phyloP scores from a whole-genome alignment of 805 yeast species.

The Wickerhamomyces pijperi region DNA sequence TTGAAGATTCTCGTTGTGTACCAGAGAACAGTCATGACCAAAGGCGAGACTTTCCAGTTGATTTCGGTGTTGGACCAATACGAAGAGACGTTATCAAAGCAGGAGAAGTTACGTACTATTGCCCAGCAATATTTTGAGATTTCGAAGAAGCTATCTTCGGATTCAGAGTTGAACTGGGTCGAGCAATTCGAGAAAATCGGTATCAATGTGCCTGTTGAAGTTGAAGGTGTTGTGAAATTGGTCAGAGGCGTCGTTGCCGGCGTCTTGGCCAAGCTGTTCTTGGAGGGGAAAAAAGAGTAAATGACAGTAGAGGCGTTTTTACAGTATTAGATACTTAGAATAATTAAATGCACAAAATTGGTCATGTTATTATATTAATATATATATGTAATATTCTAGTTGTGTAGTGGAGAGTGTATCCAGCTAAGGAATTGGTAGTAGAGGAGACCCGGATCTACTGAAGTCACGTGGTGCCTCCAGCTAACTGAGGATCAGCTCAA shows the following conservation, averaged over 20 bases:
- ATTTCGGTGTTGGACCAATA: neutral
- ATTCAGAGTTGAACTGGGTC: neutral
- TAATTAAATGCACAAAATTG: no score
- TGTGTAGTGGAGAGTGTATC: no score
- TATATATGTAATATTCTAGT: no score
- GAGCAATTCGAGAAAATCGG: neutral
- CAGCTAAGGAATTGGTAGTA: no score
- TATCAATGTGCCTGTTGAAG: neutral
- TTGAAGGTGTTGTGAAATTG: neutral
- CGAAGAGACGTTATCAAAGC: neutral
- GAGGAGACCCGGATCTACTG: no score
- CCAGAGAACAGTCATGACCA: neutral
- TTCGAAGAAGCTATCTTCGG: neutral
- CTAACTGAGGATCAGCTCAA: no score
- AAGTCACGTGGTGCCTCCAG: no score
- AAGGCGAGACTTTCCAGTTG: neutral
- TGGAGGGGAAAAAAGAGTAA: neutral
- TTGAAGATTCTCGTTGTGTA: conserved; percentile 5
- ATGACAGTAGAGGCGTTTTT: no score
- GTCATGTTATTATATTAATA: no score
- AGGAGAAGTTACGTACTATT: neutral
- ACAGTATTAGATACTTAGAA: no score
- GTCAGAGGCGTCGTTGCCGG: neutral
- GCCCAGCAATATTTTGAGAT: neutral
- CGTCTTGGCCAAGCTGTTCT: neutral